These are phyloP conservation scores for Fraxinus velutina DNA, from an alignment of 305 asterid species.

Conservation along the genomic window DNA sequence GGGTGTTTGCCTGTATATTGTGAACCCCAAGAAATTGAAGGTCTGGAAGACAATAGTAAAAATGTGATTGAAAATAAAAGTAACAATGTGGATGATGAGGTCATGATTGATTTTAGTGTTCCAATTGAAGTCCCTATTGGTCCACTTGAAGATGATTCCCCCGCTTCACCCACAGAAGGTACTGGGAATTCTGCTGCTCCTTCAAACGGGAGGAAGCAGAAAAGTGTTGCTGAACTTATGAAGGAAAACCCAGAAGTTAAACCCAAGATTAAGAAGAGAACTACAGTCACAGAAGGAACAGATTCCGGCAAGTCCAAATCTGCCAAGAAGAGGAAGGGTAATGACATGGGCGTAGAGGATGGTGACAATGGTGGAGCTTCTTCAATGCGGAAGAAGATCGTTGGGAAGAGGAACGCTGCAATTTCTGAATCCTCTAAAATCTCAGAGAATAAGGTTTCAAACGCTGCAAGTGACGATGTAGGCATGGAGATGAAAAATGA, in stretches of 20 bases:
- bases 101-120: conserved; percentile 27
- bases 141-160: conserved; percentile 40
- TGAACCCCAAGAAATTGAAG: conserved; percentile 52
- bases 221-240: conserved; percentile 64
- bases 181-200: conserved; percentile 21
- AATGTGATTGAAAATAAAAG: not conserved
- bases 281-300: conserved; percentile 2
- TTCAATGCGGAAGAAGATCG: conserved; percentile 19
- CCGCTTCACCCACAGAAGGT: conserved; percentile 13
- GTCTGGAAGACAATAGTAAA: conserved; percentile 49
- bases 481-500: conserved; percentile 5
- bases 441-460: conserved; percentile 18
- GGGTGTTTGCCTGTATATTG: conserved; percentile 27
- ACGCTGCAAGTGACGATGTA: conserved; percentile 7
- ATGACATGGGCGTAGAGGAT: conserved; percentile 26
- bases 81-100: conserved; percentile 4
- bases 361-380: conserved; percentile 21
- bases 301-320: conserved; percentile 5
- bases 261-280: conserved; percentile 22
- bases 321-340: conserved; percentile 24
- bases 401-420: conserved; percentile 32
- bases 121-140: conserved; percentile 47
- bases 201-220: conserved; percentile 55
- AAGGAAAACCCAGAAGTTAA: conserved; percentile 22
- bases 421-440: conserved; percentile 16